Evolutionary conservation across 2,329 filamentous ascomycete species (phyloP), one percentile per base, ranked within the genome.

Genomic region (Aspergillus sojae): DNA sequence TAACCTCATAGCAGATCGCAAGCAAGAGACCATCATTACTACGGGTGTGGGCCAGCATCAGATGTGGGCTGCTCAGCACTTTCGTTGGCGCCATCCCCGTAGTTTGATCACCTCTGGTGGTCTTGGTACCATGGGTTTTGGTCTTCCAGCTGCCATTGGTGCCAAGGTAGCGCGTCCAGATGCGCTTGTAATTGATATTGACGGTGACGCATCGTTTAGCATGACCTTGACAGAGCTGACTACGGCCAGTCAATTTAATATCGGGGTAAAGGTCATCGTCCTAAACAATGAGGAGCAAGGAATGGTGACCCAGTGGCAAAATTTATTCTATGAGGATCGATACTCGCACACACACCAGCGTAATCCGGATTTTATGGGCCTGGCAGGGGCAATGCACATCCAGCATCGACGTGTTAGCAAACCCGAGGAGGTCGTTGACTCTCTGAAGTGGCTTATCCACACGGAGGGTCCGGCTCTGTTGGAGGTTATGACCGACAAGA

Each of bases 61-160:
- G 79, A 97, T 97, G 94, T 97, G 94, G 94, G 86, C 91, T 11
- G 94, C 93, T 2, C 94, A 97, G 81, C 92, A 96, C 82, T 97
- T 92, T 86, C 87, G 92, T 70, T 97, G 94, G 93, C 86, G 91
- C 66, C 81, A 92, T 72, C 93, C 94, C n/a, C 89, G 93, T 66
- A 91, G 91, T 59, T 93, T 97, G 89, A 90, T 98, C 80, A 97
- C 93, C 14, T 97, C 93, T 1, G 94, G 94, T 73, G 94, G 94
- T 74, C 88, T 97, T 4, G 93, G 93, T 55, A 94, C 92, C 9
- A 97, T 97, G 94, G 94, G 94, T 57, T 97, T 87, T 80, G 94
- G 94, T 72, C 87, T 98, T 41, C 94, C 94, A n/a, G 91, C 93
- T 19, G 93, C 94, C 65, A 97, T 98, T 68, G 94, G 94, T 63